Evolutionary conservation across 2,329 filamentous ascomycete genomes (phyloP).

Genomic region (Teratosphaeriaceae sp.): DNA sequence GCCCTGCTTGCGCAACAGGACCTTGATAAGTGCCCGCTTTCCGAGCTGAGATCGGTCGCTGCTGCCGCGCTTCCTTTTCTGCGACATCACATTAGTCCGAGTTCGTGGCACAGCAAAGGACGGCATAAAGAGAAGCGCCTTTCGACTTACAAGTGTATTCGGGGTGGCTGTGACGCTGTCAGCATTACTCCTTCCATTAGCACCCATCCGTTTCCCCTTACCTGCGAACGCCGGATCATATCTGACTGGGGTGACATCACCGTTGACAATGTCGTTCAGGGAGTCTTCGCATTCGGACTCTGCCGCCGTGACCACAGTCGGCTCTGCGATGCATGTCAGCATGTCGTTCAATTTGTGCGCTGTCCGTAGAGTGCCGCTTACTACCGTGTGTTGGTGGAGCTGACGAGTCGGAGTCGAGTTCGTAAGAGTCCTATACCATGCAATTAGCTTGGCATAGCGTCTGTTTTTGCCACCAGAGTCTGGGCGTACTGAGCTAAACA

Average conservation of each 20-base stretch:
- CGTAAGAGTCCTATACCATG: slow-evolving; percentile 2
- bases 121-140: slow-evolving; percentile 1
- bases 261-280: slow-evolving; percentile 3
- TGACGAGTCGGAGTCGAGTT: slow-evolving; percentile 2
- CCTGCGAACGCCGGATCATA: slow-evolving; percentile 3
- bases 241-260: slow-evolving; percentile 2
- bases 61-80: slow-evolving; percentile 2
- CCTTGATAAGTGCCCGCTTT: slow-evolving; percentile 1
- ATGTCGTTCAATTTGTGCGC: not conserved
- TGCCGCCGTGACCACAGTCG: slow-evolving; percentile 1
- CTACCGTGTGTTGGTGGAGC: slow-evolving; percentile 2
- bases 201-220: slow-evolving; percentile 1
- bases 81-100: slow-evolving; percentile 3
- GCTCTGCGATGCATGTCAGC: slow-evolving; percentile 3
- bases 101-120: slow-evolving; percentile 1
- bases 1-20: not conserved
- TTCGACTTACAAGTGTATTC: slow-evolving; percentile 4
- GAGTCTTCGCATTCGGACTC: slow-evolving; percentile 2
- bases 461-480: slow-evolving; percentile 8
- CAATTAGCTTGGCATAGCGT: slow-evolving; percentile 31
- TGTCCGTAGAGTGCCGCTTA: slow-evolving; percentile 2
- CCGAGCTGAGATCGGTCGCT: slow-evolving; percentile 3
- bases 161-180: slow-evolving; percentile 2
- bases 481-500: slow-evolving; percentile 2
- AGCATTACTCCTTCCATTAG: slow-evolving; percentile 2